phyloP scores from a whole-genome alignment of 805 yeast species.

The Candida insectorum region DNA sequence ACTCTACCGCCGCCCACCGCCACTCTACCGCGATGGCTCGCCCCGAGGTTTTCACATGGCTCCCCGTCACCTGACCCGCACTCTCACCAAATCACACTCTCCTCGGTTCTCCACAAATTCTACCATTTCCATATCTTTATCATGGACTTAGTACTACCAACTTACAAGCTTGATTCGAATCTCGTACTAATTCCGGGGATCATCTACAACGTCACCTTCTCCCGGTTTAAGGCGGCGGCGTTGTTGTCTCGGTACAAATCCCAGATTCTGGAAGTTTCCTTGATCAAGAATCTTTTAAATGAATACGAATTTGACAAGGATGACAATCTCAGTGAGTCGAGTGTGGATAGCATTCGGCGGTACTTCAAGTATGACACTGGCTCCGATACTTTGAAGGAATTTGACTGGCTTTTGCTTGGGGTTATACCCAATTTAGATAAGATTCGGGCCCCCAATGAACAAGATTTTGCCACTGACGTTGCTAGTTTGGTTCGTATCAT shows the following conservation, averaged over 20 bases:
- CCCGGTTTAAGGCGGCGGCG: conserved; percentile 44
- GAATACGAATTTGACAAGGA: conserved; percentile 32
- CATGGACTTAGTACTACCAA: conserved; percentile 25
- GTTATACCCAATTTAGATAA: conserved; percentile 30
- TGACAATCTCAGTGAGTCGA: conserved; percentile 26
- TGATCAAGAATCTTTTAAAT: conserved; percentile 27
- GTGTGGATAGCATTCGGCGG: conserved; percentile 26
- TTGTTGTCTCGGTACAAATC: conserved; percentile 41
- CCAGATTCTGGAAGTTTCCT: conserved; percentile 22
- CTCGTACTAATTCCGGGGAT: conserved; percentile 60
- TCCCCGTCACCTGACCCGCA: too few relatives aligned
- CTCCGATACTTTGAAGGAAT: conserved; percentile 15
- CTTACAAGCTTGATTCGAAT: conserved; percentile 39
- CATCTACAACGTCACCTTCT: conserved; percentile 54
- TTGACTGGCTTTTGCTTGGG: conserved; percentile 38
- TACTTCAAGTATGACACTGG: conserved; percentile 17
- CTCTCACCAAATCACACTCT: not conserved
- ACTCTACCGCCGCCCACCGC: not conserved
- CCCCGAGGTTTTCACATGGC: too few relatives aligned
- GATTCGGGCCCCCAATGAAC: conserved; percentile 21
- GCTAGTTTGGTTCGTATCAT: conserved; percentile 46
- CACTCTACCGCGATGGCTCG: too few relatives aligned
- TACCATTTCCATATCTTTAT: conserved; percentile 1
- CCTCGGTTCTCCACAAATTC: conserved; percentile 7
- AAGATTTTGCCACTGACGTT: conserved; percentile 15